phyloP scores from a whole-genome alignment of 441 rosid species.

The Populus tomentosa region DNA sequence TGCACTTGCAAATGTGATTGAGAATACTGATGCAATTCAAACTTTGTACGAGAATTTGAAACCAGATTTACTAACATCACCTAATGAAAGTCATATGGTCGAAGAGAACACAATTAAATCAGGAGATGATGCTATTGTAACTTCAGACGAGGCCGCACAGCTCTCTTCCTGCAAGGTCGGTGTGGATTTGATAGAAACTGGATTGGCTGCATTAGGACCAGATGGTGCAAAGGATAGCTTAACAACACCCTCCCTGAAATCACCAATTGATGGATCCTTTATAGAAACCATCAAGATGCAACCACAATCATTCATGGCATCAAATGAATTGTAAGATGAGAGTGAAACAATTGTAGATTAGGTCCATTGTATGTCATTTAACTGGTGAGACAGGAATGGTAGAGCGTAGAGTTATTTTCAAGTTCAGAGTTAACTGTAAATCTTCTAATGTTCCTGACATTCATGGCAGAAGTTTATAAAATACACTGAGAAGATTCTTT shows the following conservation, averaged over 20 bases:
- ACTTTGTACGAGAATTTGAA: conserved; percentile 23
- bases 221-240: conserved; percentile 13
- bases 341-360: conserved; percentile 26
- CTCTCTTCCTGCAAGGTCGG: conserved; percentile 13
- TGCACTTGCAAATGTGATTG: conserved; percentile 11
- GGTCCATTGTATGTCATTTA: conserved; percentile 20
- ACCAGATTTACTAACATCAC: conserved; percentile 23
- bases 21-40: conserved; percentile 22
- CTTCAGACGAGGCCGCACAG: conserved; percentile 23
- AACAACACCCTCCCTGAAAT: conserved; percentile 10
- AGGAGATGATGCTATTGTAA: conserved; percentile 24
- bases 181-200: conserved; percentile 18
- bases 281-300: conserved; percentile 18
- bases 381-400: conserved; percentile 20
- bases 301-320: conserved; percentile 20
- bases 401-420: conserved; percentile 26
- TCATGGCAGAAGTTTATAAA: conserved; percentile 22
- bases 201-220: conserved; percentile 12
- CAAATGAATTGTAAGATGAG: conserved; percentile 24
- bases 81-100: conserved; percentile 15
- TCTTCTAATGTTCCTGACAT: conserved; percentile 29
- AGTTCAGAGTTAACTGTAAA: conserved; percentile 34
- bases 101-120: conserved; percentile 17
- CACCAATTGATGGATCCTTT: conserved; percentile 11
- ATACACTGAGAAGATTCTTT: conserved; percentile 30